Evolutionary conservation across 2,329 filamentous ascomycete species (phyloP).

Genomic region (Neonectria neomacrospora): DNA sequence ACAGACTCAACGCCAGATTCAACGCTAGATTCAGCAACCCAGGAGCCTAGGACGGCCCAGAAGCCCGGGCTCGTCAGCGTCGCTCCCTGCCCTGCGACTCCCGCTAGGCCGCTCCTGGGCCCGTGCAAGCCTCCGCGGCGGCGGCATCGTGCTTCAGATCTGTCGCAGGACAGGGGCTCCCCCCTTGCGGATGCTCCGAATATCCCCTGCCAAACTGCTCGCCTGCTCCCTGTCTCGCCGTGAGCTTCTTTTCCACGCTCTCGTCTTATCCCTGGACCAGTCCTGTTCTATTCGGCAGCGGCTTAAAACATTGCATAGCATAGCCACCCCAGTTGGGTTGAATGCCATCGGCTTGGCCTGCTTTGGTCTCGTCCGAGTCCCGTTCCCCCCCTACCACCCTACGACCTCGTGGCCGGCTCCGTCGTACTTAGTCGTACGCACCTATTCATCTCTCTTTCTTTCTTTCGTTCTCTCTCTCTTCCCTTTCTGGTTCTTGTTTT

Average conservation of each 20-base stretch:
- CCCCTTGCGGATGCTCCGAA: slow-evolving; percentile 40
- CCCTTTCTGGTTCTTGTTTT: slow-evolving; percentile 14
- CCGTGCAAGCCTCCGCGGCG: slow-evolving; percentile 29
- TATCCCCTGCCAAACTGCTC: slow-evolving; percentile 25
- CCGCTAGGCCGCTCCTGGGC: slow-evolving; percentile 19
- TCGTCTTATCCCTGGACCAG: slow-evolving; percentile 30
- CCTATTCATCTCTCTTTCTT: slow-evolving; percentile 30
- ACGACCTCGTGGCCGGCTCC: slow-evolving; percentile 21
- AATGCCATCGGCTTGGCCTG: slow-evolving; percentile 25
- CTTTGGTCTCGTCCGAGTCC: slow-evolving; percentile 31
- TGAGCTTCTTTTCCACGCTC: slow-evolving; percentile 34
- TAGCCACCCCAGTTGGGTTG: slow-evolving; percentile 29
- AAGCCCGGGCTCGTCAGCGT: slow-evolving; percentile 31
- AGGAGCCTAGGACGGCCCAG: slow-evolving; percentile 28
- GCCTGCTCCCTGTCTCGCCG: slow-evolving; percentile 30
- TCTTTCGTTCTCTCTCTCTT: slow-evolving; percentile 31
- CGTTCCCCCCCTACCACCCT: slow-evolving; percentile 30
- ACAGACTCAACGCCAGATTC: not conserved
- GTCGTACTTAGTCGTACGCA: slow-evolving; percentile 16
- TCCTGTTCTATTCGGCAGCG: slow-evolving; percentile 36
- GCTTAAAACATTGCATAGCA: slow-evolving; percentile 39
- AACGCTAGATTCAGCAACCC: slow-evolving; percentile 8
- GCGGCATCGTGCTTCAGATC: slow-evolving; percentile 56
- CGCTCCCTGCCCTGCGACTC: slow-evolving; percentile 6
- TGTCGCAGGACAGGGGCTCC: slow-evolving; percentile 58